These are phyloP conservation scores for Diddensiella transvaalensis DNA, from an alignment of 805 yeast genomes.

Conservation along the genomic window DNA sequence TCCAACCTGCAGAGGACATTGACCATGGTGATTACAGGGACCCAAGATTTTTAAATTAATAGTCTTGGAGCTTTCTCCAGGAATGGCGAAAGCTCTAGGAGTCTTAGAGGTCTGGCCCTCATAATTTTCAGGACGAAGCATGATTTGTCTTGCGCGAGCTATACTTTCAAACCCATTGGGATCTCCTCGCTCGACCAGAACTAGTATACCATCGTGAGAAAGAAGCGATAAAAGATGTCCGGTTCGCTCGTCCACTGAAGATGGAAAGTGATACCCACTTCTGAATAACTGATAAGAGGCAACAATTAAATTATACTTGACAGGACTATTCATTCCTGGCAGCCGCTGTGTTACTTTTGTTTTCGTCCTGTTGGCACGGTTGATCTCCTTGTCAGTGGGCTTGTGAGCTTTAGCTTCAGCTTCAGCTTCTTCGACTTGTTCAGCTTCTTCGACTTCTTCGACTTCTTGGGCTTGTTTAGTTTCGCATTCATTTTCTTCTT, in stretches of 20 bases:
- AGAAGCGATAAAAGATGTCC: conserved; percentile 57
- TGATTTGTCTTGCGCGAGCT: conserved; percentile 85
- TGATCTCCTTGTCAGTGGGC: neutral
- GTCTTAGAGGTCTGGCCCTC: conserved; percentile 28
- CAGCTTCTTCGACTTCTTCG: neutral
- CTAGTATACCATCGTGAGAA: conserved; percentile 75
- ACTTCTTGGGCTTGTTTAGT: neutral
- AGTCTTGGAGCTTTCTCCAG: conserved; percentile 29
- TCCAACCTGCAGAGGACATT: conserved; percentile 80
- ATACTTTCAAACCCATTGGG: conserved; percentile 84
- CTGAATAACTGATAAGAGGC: conserved; percentile 74
- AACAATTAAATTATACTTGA: conserved; percentile 74
- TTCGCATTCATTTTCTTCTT: neutral
- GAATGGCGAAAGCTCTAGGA: conserved; percentile 14
- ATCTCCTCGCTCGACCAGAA: conserved; percentile 83
- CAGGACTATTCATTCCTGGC: conserved; percentile 41
- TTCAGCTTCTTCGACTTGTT: neutral
- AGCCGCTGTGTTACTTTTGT: conserved; percentile 54
- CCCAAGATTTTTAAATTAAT: conserved; percentile 68
- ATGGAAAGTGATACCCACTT: conserved; percentile 58
- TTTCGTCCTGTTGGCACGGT: conserved; percentile 31
- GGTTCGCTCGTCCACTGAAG: conserved; percentile 65
- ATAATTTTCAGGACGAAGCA: conserved; percentile 70
- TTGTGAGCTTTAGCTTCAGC: neutral
- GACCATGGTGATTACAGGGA: conserved; percentile 86